A percentile compares a stretch with the other conserved stretches of the same genome.
phyloP scores from a whole-genome alignment of 352 stramenopile species.

The Phytophthora foliorum region DNA sequence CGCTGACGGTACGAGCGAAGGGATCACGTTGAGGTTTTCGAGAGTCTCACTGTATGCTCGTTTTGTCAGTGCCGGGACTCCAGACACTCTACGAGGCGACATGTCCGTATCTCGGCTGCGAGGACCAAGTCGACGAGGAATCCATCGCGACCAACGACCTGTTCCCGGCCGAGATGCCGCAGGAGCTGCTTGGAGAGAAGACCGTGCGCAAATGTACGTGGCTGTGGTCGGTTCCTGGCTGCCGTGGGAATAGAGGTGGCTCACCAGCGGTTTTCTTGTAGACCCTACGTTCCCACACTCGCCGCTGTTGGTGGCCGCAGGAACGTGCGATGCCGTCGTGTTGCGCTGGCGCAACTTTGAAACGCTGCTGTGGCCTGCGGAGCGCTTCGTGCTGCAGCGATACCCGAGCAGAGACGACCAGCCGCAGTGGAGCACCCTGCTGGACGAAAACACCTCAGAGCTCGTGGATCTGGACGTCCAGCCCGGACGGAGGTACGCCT shows the following conservation, averaged over 20 bases:
- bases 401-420: constrained; percentile 45
- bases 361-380: constrained; percentile 50
- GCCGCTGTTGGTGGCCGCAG: constrained; percentile 53
- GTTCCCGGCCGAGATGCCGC: constrained; percentile 41
- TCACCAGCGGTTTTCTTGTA: constrained; percentile 3
- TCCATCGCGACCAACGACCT: constrained; percentile 11
- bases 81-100: constrained; percentile 17
- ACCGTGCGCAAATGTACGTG: constrained; percentile 38
- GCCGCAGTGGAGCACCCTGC: constrained; percentile 49
- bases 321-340: constrained; percentile 50
- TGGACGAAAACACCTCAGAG: constrained; percentile 49
- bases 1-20: constrained; percentile 29
- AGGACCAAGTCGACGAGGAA: constrained; percentile 1
- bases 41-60: constrained; percentile 6
- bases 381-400: constrained; percentile 56
- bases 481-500: constrained; percentile 49
- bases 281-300: constrained; percentile 57
- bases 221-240: background rate
- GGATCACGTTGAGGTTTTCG: constrained; percentile 5
- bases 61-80: constrained; percentile 15
- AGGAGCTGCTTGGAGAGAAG: constrained; percentile 33
- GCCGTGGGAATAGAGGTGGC: background rate
- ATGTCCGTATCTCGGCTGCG: constrained; percentile 25
- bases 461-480: constrained; percentile 43
- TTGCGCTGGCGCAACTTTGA: constrained; percentile 60